Base-by-base conservation (phyloP, 306 rosid species). In the Spatholobus suberectus region DNA sequence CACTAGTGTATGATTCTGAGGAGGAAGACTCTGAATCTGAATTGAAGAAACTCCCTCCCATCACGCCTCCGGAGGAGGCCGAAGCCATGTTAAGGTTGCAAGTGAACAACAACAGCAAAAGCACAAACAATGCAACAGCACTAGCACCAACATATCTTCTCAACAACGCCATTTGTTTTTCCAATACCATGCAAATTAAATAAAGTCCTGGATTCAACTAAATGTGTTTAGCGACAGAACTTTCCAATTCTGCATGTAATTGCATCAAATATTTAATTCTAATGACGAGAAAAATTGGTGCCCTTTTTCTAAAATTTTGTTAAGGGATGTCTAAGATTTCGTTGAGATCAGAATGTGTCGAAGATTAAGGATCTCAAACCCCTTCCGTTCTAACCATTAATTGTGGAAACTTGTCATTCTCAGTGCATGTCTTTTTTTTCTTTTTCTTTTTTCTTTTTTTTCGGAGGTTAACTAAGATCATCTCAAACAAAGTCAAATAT, bases 31-130 rank as follows among this genome's bases (percentile, higher is more conserved):
- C 44, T 7, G 70, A 63, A 68, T 80, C 84, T n/a, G 85, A 85
- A 35, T 80, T 13, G 29, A 85, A 85, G 82, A 85, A 85, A 38
- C 77, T 75, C 23, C 87, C 87, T 67, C 87, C 87, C 74, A 59
- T 68, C 5, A 57, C 78, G 11, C 87, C 87, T 26, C 85, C 85
- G 1, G 87, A 80, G 2, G 84, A 58, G 40, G 87, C 85, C 37
- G 5, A 37, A 74, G 71, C 84, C 55, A 67, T 6, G 67, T 67
- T 43, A 44, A 79, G 17, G 34, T 41, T 65, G 46, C 21, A 74
- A 23, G 70, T 59, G 18, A 79, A 35, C 73, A 77, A 23, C 15
- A 54, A 4, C 11, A 75, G n/a, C 24, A 62, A 57, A 47, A 85
- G 44, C 17, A 74, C 78, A 61, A 69, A 80, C 69, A 37, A 46